phyloP scores from a whole-genome alignment of 352 stramenopile genomes.

The Globisporangium lucens region DNA sequence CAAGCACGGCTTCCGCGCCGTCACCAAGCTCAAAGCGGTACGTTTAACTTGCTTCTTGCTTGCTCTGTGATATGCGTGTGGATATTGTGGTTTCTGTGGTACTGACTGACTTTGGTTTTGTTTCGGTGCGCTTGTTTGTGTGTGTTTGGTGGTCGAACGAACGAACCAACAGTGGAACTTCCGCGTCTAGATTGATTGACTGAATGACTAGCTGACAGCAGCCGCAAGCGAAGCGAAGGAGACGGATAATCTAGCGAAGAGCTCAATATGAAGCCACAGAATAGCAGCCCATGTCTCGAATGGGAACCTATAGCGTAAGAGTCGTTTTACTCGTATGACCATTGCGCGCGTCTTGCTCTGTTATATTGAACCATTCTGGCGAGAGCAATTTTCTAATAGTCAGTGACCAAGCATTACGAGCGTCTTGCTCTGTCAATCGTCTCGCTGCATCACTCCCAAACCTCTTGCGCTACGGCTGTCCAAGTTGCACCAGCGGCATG shows the following conservation, averaged over 20 bases:
- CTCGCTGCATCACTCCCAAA: background rate
- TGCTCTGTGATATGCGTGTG: background rate
- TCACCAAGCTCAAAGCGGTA: constrained; percentile 82
- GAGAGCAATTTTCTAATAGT: background rate
- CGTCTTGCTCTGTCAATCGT: background rate
- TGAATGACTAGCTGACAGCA: background rate
- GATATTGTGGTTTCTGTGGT: constrained; percentile 2
- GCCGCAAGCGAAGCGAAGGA: background rate
- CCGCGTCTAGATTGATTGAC: constrained; percentile 36
- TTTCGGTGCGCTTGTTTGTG: background rate
- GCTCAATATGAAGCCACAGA: background rate
- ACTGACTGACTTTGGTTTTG: constrained; percentile 16
- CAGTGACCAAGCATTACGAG: background rate
- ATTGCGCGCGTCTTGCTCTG: background rate
- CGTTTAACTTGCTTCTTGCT: constrained; percentile 12
- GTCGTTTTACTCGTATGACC: background rate
- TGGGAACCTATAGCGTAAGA: background rate
- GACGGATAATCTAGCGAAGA: background rate
- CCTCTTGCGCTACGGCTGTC: background rate
- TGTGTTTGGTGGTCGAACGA: background rate
- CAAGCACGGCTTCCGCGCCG: constrained; percentile 74
- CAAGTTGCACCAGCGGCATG: background rate
- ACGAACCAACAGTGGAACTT: constrained; percentile 58
- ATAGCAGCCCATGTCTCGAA: background rate
- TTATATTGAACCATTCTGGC: background rate